Conservation (phyloP, 2,329 filamentous ascomycete species). For the Lachnellula cervina region DNA sequence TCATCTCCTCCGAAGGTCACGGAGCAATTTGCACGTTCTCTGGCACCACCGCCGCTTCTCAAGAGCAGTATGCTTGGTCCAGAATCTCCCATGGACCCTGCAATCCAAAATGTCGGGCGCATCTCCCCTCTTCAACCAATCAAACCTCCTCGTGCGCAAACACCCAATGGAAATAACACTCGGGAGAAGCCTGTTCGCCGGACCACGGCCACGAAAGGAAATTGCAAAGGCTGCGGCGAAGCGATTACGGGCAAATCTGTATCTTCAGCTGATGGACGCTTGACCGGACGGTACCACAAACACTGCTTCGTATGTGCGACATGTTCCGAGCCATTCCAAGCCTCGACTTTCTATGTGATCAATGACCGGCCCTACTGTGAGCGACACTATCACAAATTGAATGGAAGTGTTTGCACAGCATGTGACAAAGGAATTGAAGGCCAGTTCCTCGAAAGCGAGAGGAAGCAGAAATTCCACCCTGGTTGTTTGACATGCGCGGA, state of each 20-base stretch:
- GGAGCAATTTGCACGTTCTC: slow-evolving; percentile 13
- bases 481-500: slow-evolving; percentile 80
- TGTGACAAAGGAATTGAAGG: slow-evolving; percentile 89
- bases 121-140: slow-evolving; percentile 31
- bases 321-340: slow-evolving; percentile 75
- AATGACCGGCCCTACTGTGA: slow-evolving; percentile 85
- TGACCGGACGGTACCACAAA: slow-evolving; percentile 93
- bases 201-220: slow-evolving; percentile 42
- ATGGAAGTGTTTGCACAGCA: slow-evolving; percentile 75
- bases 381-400: slow-evolving; percentile 86
- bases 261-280: slow-evolving; percentile 84
- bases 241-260: slow-evolving; percentile 86
- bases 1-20: slow-evolving; percentile 25
- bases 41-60: slow-evolving; percentile 11
- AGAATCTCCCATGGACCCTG: slow-evolving; percentile 45
- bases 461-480: slow-evolving; percentile 75
- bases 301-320: slow-evolving; percentile 88
- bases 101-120: slow-evolving; percentile 35
- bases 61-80: slow-evolving; percentile 24
- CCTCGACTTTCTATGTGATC: slow-evolving; percentile 88
- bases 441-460: slow-evolving; percentile 82
- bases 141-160: slow-evolving; percentile 8
- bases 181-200: slow-evolving; percentile 12
- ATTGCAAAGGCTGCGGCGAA: slow-evolving; percentile 76
- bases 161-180: slow-evolving; percentile 4